Evolutionary conservation across 768 basidiomycete genomes (phyloP), one percentile per base, ranked within the genome.

Genomic region (Lentinula raphanica): DNA sequence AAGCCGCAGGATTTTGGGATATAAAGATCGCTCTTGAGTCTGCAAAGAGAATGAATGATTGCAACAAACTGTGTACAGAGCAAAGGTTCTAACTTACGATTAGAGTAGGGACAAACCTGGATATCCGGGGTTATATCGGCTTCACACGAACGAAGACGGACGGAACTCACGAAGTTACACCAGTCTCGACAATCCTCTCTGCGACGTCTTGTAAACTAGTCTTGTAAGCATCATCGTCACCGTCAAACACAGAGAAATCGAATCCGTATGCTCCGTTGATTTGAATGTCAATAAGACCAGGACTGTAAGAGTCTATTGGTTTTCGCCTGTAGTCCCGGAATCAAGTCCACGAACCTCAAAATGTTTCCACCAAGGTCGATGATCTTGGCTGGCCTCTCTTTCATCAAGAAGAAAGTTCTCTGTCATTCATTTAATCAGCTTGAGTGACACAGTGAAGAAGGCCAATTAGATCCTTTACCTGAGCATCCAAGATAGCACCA

Each of bases 251-350:
- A 12, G 91, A 92, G 65, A 94, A 93, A 69, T 93, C 91, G 66
- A 92, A 90, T 29, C 87, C 85, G 67, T 91, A 94, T 4, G 86
- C 93, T 35, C 94, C 94, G 62, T 96, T 95, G 60, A 96, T 86
- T 66, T 96, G 94, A 17, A 88, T 83, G 71, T 95, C 94, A 50
- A 95, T 79, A 65, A 88, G 82, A 13, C 93, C 93, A 2, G 93
- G 93, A 68, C 90, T 92, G 42, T 9, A 11, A 12, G 15, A 56
- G 59, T 31, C 21, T 57, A 45, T 28, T 27, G 59, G 32, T 59
- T 21, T 28, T 36, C 15, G 36, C 32, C 8, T 8, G 1, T 56
- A 59, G 61, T 57, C 57, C 2, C 19, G 36, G 28, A 17, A 35
- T 13, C 12, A 21, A 17, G 46, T 36, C 23, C 15, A 63, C 69